Evolutionary conservation across 2,329 filamentous ascomycete genomes (phyloP).

Genomic region (Penicillium vulpinum): DNA sequence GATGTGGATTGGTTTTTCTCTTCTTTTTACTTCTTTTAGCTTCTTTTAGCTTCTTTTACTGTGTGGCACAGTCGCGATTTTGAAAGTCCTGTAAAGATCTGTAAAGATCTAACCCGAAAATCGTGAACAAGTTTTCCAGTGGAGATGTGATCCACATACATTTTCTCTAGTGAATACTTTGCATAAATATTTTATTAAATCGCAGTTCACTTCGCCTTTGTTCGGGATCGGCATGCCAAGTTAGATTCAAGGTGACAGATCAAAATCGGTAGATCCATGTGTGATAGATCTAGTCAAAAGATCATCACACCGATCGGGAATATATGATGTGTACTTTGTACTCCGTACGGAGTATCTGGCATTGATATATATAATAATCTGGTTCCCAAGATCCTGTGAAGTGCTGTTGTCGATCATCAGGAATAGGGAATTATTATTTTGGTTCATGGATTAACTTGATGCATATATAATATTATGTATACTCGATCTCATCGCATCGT

Average conservation of each 20-base stretch:
- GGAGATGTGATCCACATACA: conserved; percentile 1
- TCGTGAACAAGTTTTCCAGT: not conserved
- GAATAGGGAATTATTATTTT: not conserved
- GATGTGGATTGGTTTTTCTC: not conserved
- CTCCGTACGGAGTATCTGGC: no score
- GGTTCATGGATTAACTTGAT: not conserved
- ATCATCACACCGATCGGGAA: not conserved
- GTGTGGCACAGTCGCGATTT: not conserved
- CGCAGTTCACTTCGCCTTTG: not conserved
- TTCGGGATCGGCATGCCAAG: conserved; percentile 5
- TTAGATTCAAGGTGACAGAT: not conserved
- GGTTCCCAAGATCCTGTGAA: conserved; percentile 14
- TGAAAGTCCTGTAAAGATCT: not conserved
- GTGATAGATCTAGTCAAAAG: not conserved
- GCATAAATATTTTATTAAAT: not conserved
- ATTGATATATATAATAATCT: conserved; percentile 14
- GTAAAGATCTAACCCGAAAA: not conserved
- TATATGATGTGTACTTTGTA: no score
- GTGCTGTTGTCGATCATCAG: not conserved
- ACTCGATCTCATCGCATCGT: not conserved
- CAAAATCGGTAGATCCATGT: not conserved
- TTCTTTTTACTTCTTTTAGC: not conserved
- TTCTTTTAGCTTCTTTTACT: no score
- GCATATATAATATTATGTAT: not conserved
- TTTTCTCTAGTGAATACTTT: not conserved